Conservation (phyloP, 2,329 filamentous ascomycete genomes). For the Aspergillus arachidicola region DNA sequence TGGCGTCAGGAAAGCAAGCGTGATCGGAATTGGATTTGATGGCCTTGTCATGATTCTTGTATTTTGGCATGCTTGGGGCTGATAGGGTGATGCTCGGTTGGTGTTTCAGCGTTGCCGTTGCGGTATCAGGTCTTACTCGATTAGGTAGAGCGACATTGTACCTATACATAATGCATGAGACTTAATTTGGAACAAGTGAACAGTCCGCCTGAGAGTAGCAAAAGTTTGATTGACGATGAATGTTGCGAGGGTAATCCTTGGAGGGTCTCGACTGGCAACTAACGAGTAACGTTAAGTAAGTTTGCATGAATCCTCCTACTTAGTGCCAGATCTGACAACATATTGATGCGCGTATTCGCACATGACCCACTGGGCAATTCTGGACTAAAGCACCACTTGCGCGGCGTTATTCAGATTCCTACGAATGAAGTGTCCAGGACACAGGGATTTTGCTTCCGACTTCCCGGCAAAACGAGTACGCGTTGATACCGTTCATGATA, state of each 20-base stretch:
- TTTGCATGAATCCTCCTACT: constrained; percentile 14
- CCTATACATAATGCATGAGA: constrained; percentile 5
- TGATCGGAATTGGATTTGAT: constrained; percentile 1
- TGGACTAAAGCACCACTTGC: background rate
- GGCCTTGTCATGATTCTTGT: constrained; percentile 4
- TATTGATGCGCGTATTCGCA: background rate
- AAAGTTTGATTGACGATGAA: background rate
- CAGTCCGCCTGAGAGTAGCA: background rate
- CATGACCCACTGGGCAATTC: constrained; percentile 15
- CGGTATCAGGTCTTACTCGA: background rate
- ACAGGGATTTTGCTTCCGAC: background rate
- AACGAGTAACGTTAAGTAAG: constrained; percentile 17
- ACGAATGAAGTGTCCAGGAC: background rate
- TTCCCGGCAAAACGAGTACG: background rate
- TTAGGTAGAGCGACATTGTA: constrained; percentile 7
- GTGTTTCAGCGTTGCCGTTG: background rate
- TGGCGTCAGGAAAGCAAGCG: constrained; percentile 15
- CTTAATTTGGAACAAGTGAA: background rate
- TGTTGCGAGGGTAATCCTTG: background rate
- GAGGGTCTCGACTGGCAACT: background rate
- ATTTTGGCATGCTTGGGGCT: background rate
- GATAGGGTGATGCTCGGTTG: background rate
- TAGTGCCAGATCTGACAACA: constrained; percentile 19
- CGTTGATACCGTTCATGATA: background rate
- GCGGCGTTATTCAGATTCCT: background rate